A percentile compares a stretch with the other conserved stretches of the same genome.
Conservation (phyloP, 768 basidiomycete genomes). For the Pleurotus ostreatus region DNA sequence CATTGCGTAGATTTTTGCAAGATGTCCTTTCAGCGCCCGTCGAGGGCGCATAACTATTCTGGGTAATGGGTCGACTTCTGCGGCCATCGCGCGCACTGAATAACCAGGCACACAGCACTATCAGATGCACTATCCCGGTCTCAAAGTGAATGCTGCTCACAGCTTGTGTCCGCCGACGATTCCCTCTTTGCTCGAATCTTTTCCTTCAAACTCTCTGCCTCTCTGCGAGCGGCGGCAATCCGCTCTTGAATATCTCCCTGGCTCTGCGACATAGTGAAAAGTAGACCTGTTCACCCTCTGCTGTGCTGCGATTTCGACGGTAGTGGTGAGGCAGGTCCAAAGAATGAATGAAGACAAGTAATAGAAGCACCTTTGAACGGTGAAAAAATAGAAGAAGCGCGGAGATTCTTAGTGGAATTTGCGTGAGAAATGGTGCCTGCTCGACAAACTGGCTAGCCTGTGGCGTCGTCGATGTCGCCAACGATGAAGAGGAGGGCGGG, state of each 20-base stretch:
- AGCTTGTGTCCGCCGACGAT: conserved; percentile 94
- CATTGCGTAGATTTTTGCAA: conserved; percentile 99
- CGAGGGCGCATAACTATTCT: conserved; percentile 96
- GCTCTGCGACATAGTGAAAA: conserved; percentile 62
- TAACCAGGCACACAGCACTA: conserved; percentile 13
- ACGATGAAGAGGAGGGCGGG: conserved; percentile 10
- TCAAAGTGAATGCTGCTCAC: conserved; percentile 48
- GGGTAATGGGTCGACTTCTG: conserved; percentile 92
- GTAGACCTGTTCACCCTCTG: neutral
- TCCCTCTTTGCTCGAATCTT: conserved; percentile 97
- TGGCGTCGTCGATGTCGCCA: neutral
- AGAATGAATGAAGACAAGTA: conserved; percentile 4
- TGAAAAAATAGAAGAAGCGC: conserved; percentile 10
- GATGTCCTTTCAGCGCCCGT: conserved; percentile 92
- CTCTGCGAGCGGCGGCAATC: conserved; percentile 94
- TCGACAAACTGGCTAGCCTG: neutral
- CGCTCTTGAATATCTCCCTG: conserved; percentile 86
- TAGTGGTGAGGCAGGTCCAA: conserved; percentile 4
- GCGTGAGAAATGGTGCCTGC: conserved; percentile 9
- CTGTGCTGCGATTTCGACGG: conserved; percentile 7
- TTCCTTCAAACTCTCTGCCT: conserved; percentile 97
- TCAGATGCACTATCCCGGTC: conserved; percentile 6
- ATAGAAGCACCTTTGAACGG: conserved; percentile 9
- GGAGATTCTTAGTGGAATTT: conserved; percentile 8
- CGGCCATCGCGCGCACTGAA: conserved; percentile 96